Evolutionary conservation across 2,329 filamentous ascomycete genomes (phyloP).

Genomic region (Diplodia mutila): DNA sequence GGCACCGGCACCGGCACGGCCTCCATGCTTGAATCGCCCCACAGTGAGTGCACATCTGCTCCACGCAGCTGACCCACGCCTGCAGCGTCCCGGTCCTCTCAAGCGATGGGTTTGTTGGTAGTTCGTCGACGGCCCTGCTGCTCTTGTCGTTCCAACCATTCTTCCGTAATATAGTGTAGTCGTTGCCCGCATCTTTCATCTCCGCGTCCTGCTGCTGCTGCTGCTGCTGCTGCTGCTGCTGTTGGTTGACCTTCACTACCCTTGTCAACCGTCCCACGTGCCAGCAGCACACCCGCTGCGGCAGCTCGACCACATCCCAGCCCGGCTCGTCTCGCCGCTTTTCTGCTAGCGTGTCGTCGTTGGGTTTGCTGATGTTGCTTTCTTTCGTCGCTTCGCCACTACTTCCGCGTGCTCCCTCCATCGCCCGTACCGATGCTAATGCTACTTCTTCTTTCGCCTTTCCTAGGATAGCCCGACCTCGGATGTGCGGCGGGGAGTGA

Average conservation of each 20-base stretch:
- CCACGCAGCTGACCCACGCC: constrained; percentile 31
- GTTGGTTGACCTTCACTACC: constrained; percentile 30
- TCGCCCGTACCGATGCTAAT: background rate
- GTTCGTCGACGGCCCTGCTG: background rate
- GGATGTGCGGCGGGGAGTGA: background rate
- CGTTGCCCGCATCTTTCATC: background rate
- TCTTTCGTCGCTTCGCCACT: background rate
- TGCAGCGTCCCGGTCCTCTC: background rate
- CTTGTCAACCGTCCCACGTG: constrained; percentile 38
- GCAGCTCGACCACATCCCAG: constrained; percentile 36
- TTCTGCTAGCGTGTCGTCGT: background rate
- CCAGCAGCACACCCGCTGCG: constrained; percentile 39
- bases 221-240: too few species aligned
- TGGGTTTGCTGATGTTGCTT: background rate
- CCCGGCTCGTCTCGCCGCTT: background rate
- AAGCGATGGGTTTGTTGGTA: background rate
- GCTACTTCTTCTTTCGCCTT: background rate
- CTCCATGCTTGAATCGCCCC: constrained; percentile 36
- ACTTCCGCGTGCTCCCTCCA: background rate
- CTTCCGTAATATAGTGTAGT: background rate
- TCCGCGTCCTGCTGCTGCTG: background rate
- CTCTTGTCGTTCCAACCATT: background rate
- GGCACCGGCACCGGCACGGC: constrained; percentile 36
- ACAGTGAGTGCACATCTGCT: constrained; percentile 43
- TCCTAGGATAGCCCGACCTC: background rate